Percentiles rank a stretch among this genome's conserved stretches.
phyloP scores from a whole-genome alignment of 306 rosid genomes.

The Adenanthera pavonina region DNA sequence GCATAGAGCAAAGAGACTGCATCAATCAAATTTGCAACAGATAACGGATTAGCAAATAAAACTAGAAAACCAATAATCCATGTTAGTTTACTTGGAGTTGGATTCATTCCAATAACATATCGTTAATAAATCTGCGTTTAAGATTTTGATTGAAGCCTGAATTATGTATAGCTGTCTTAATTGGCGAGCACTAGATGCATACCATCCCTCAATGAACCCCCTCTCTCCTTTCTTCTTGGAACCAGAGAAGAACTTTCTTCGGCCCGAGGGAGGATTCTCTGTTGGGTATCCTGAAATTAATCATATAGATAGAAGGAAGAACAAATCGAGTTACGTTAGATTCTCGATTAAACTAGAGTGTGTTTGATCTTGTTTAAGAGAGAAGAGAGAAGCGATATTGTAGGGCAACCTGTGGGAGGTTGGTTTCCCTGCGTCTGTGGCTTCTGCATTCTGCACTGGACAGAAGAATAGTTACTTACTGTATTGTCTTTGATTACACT shows the following conservation, averaged over 20 bases:
- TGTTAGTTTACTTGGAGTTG: neutral
- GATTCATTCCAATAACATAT: neutral
- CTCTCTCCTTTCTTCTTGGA: constrained; percentile 51
- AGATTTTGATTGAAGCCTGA: too few species aligned
- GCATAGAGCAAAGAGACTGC: constrained; percentile 64
- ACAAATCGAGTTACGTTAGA: neutral
- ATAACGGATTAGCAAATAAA: constrained; percentile 18
- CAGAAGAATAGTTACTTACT: neutral
- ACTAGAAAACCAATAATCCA: too few species aligned
- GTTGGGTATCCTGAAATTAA: constrained; percentile 49
- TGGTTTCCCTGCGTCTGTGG: constrained; percentile 34
- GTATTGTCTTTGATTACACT: neutral
- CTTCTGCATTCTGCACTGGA: constrained; percentile 37
- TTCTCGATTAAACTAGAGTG: neutral
- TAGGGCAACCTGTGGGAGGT: constrained; percentile 42
- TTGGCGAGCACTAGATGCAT: neutral
- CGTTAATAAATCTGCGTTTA: too few species aligned
- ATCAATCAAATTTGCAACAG: constrained; percentile 19
- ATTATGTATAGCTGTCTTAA: too few species aligned
- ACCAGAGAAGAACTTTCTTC: constrained; percentile 29
- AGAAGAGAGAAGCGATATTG: neutral
- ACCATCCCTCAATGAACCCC: constrained; percentile 63
- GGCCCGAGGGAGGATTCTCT: constrained; percentile 31
- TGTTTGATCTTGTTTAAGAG: neutral
- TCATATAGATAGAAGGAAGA: neutral